phyloP scores from a whole-genome alignment of 306 rosid genomes.

The Quercus alba region DNA sequence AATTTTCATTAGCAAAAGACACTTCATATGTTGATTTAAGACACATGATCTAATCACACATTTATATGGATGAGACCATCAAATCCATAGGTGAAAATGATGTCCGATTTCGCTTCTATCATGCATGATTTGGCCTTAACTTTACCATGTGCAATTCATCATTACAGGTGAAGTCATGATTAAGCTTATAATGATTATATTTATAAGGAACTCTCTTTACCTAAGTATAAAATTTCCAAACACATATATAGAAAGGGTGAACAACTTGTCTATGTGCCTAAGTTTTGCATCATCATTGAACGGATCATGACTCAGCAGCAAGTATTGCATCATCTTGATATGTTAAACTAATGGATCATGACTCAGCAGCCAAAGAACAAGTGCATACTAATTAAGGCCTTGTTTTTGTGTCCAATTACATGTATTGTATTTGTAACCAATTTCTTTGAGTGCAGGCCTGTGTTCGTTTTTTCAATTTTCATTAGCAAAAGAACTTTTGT shows the following conservation, averaged over 20 bases:
- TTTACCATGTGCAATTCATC: constrained; percentile 30
- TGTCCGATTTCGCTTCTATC: constrained; percentile 31
- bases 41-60: constrained; percentile 10
- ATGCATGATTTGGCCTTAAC: constrained; percentile 2
- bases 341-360: background rate
- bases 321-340: background rate
- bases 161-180: constrained; percentile 18
- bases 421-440: background rate
- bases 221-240: constrained; percentile 13
- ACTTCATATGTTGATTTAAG: background rate
- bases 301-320: background rate
- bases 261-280: background rate
- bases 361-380: background rate
- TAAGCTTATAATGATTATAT: constrained; percentile 7
- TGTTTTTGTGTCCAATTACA: background rate
- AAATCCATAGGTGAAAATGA: constrained; percentile 24
- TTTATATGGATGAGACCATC: constrained; percentile 21
- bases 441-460: background rate
- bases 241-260: constrained; percentile 10
- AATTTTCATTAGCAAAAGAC: background rate
- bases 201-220: constrained; percentile 6
- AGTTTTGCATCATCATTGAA: too few relatives aligned
- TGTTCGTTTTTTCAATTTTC: background rate
- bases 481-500: background rate
- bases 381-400: background rate